Conservation (phyloP, 2,329 filamentous ascomycete species). For the Grosmannia huntii region DNA sequence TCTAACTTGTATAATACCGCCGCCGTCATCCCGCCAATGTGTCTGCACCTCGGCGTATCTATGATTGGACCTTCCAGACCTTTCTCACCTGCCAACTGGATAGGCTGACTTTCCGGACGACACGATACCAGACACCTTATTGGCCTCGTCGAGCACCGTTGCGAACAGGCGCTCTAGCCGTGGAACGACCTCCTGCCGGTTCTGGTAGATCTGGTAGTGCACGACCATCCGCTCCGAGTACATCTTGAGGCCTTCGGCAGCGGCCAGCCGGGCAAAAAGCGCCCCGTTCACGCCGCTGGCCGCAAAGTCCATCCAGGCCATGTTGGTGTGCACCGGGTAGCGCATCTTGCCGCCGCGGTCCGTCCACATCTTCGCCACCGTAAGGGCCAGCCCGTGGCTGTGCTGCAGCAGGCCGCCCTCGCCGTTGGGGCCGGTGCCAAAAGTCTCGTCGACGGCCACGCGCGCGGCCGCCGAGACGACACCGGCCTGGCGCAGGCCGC, state of each 20-base stretch:
- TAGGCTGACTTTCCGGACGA: neutral
- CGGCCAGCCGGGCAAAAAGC: conserved; percentile 26
- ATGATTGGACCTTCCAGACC: neutral
- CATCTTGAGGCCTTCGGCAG: conserved; percentile 29
- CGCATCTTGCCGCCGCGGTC: conserved; percentile 53
- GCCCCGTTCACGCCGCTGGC: conserved; percentile 34
- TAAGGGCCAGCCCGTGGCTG: conserved; percentile 50
- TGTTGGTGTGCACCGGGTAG: conserved; percentile 74
- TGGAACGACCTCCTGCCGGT: conserved; percentile 44
- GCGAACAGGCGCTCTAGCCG: conserved; percentile 44
- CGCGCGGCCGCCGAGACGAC: conserved; percentile 63
- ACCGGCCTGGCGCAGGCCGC: conserved; percentile 64
- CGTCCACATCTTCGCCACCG: conserved; percentile 51
- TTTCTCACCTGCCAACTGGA: neutral
- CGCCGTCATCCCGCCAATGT: neutral
- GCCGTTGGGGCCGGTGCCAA: conserved; percentile 43
- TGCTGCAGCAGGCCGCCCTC: conserved; percentile 48
- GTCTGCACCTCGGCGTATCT: neutral
- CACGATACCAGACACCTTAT: neutral
- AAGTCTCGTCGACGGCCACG: conserved; percentile 69
- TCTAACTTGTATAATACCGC: neutral
- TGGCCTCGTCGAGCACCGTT: conserved; percentile 16
- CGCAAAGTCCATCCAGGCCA: conserved; percentile 72
- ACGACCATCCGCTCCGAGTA: conserved; percentile 30
- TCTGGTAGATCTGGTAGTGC: conserved; percentile 49